Conservation (phyloP, 164 flowering plant genomes). For the Sedum album region DNA sequence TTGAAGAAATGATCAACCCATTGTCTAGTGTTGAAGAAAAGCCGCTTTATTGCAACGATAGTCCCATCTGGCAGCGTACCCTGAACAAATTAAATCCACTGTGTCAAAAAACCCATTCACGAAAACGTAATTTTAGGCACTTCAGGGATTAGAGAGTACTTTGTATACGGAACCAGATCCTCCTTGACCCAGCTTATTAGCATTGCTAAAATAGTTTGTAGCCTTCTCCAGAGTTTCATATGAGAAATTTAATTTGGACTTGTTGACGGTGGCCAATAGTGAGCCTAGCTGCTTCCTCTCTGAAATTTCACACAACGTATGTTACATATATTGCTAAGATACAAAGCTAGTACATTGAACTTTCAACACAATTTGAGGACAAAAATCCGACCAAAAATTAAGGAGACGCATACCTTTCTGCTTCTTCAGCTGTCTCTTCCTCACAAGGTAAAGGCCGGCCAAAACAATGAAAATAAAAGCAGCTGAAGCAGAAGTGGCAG, state of each 20-base stretch:
- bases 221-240: conserved; percentile 74
- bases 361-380: no score
- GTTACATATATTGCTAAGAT: no score
- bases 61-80: conserved; percentile 57
- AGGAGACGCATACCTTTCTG: no score
- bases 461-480: no score
- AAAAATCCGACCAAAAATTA: no score
- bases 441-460: no score
- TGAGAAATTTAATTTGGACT: conserved; percentile 51
- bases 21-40: conserved; percentile 67
- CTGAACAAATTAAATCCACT: conserved; percentile 21
- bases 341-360: no score
- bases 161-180: conserved; percentile 76
- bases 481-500: no score
- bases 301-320: no score
- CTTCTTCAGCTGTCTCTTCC: no score
- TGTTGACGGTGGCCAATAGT: no score
- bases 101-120: not conserved
- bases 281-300: no score
- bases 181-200: conserved; percentile 76
- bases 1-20: conserved; percentile 91
- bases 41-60: conserved; percentile 62
- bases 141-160: conserved; percentile 19
- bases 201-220: conserved; percentile 47
- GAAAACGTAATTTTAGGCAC: not conserved